Conservation (phyloP, 768 basidiomycete species). For the Ephemerocybe angulata region DNA sequence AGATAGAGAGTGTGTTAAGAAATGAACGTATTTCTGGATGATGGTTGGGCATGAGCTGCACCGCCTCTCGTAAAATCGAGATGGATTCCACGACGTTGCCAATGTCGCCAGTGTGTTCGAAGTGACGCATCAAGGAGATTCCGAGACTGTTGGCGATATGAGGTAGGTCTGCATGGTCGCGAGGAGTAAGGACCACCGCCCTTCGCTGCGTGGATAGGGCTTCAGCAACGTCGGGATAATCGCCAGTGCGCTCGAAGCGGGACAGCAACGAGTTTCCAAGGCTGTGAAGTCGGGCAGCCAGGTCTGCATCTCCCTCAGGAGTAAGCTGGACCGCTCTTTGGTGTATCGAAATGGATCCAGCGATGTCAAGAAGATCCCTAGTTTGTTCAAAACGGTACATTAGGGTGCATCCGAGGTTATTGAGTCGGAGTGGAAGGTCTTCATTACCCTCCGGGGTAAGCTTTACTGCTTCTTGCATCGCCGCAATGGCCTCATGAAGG, state of each 20-base stretch:
- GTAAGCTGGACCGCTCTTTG: constrained; percentile 12
- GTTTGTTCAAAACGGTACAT: background rate
- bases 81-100: background rate
- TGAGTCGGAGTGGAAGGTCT: background rate
- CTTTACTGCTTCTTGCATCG: background rate
- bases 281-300: constrained; percentile 1
- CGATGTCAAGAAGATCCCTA: constrained; percentile 11
- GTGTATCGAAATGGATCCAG: constrained; percentile 8
- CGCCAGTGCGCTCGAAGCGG: constrained; percentile 11
- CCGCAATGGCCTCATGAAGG: constrained; percentile 7
- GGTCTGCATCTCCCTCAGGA: constrained; percentile 2
- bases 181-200: background rate
- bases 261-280: constrained; percentile 11
- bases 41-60: background rate
- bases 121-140: background rate
- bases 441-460: background rate
- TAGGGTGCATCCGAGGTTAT: constrained; percentile 17
- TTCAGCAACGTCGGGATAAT: background rate
- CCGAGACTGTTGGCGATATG: background rate
- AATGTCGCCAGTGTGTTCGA: background rate
- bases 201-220: background rate
- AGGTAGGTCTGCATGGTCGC: background rate
- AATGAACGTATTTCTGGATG: background rate
- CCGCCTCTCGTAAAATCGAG: background rate
- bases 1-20: background rate